Base-by-base conservation (phyloP, 208 protist species). In the Leishmania guyanensis region DNA sequence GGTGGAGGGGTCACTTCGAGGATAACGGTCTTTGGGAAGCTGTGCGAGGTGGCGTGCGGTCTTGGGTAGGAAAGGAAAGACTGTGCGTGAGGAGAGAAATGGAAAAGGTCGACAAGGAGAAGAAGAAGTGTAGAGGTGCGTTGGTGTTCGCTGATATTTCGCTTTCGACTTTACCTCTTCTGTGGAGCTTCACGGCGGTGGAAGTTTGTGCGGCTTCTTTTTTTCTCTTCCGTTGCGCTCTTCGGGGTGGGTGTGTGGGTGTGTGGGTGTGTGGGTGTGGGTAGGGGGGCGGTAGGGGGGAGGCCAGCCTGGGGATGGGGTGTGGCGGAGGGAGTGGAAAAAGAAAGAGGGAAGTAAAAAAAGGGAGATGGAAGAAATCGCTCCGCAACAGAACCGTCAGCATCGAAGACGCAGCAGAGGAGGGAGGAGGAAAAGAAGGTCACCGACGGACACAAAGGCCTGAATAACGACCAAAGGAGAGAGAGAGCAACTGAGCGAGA, bases 381-480 rank as follows among this genome's bases (percentile, higher is more conserved):
- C 26, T 9, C 29, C 8, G 62, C 3, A 68, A 39, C 26, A 29
- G 62, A 17, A 9, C 62, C 62, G 12, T 20, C 62, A 5, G 62
- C 29, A 29, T 39, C 14, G 62, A 39, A 14, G 62, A 39, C 29
- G 62, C 62, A 68, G 39, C 62, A 39, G 29, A 29, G 26, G 6
- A 9, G 9, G 58, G 26, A 64, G 26, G 26, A n/a, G 58, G 4
- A 10, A 3, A 17, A 64, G 26, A n/a, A 22, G 26, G 58, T 29
- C 43, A 46, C 43, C 26, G n/a, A 75, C 9, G 36, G 48, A 69
- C 64, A 69, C 65, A 69, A 36, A 29, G 60, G 33, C 39, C 33
- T 69, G 54, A 36, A 79, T 46, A 84, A 12, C 68, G 76, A 77
- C 29, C 85, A 48, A 78, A 22, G 29, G 29, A 72, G 16, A 70